Percentiles rank a stretch among this genome's conserved stretches.
Conservation (phyloP, 176 grass and related monocot genomes). For the Areca catechu region DNA sequence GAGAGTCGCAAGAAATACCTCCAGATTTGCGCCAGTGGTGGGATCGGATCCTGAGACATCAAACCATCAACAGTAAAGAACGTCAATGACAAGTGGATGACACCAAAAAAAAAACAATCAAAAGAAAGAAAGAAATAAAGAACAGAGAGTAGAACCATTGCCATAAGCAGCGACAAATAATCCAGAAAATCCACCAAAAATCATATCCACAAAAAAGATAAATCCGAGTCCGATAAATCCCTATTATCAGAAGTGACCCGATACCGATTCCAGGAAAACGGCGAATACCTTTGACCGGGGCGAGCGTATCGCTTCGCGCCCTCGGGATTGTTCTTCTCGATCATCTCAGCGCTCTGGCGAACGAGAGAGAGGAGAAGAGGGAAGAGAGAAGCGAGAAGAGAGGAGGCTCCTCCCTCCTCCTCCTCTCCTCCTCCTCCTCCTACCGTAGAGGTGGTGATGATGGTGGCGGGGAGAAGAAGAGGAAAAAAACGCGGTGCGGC, state of each 20-base stretch:
- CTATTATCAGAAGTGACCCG: not conserved
- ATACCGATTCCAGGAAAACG: not conserved
- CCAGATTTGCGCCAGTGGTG: conserved; percentile 2
- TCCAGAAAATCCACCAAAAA: not conserved
- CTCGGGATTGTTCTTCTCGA: not conserved
- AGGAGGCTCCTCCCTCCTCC: not conserved
- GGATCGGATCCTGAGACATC: not conserved
- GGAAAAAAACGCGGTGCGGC: too few relatives aligned
- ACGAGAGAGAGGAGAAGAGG: not conserved
- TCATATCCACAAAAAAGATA: too few relatives aligned
- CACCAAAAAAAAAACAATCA: not conserved
- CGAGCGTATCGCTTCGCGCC: not conserved
- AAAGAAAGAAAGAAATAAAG: not conserved
- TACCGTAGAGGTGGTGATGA: too few relatives aligned
- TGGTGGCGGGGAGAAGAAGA: too few relatives aligned
- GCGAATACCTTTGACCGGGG: not conserved
- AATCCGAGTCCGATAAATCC: not conserved
- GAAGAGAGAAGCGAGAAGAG: not conserved
- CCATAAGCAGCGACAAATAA: not conserved
- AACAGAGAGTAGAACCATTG: not conserved
- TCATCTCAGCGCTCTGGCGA: conserved; percentile 4
- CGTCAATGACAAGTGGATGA: not conserved
- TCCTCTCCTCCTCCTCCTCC: too few relatives aligned
- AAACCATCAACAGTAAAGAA: not conserved
- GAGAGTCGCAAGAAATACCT: not conserved